Evolutionary conservation across 306 rosid genomes (phyloP), one percentile per base, ranked within the genome.

Genomic region (Vigna nakashimae): DNA sequence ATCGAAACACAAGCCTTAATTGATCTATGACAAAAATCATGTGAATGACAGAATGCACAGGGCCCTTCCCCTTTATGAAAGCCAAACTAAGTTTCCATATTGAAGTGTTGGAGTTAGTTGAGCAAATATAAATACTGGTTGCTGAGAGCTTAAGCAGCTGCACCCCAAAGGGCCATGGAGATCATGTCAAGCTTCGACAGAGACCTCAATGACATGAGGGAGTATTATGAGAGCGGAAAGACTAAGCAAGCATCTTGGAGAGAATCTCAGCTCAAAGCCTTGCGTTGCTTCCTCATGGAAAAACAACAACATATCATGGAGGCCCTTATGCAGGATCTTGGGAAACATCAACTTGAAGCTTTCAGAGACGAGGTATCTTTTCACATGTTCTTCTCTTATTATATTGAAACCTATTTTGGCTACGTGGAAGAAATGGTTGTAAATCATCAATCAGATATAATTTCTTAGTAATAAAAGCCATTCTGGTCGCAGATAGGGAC

Each of bases 291-390:
- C 63, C 38, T 92, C 0, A 2, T 69, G 3, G 91, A 92, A 16
- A 89, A 82, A 18, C 86, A 89, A 51, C 26, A 36, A 49, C 79
- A 81, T 7, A 92, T 92, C 62, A 81, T 82, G 77, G 63, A 20
- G 5, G 96, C 88, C 26, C 90, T 92, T 69, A 72, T 77, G 78
- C 89, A 86, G 26, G 97, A 92, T 63, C 53, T 92, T 52, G 96
- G 96, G 20, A 92, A 92, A 72, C 97, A 89, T 70, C 85, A 69
- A 22, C 51, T 72, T 57, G 97, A 92, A 84, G 89, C 96, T 73
- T 92, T 79, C 8, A 89, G 97, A 85, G 97, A 92, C n/a, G 97
- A 92, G 97, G 97, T 88, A 7, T 60, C 18, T 60, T 28, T 59
- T 58, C 38, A 12, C 50, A 56, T 28, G 16, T 26, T 40, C 24